These are phyloP conservation scores for Neonectria magnoliae DNA, from an alignment of 2,329 filamentous ascomycete species.

Conservation along the genomic window DNA sequence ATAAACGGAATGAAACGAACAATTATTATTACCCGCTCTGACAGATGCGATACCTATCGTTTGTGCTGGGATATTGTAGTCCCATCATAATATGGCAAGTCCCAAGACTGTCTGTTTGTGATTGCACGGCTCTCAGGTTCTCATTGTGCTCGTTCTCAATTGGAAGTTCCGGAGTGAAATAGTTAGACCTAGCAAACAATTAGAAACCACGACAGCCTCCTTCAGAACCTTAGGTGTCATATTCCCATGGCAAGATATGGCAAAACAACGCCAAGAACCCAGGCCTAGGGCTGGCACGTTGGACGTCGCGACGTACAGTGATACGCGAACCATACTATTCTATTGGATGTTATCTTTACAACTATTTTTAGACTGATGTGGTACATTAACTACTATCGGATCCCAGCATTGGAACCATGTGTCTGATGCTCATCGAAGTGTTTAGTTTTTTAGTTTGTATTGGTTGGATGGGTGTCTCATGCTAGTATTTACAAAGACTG, in stretches of 20 bases:
- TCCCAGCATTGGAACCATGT: background rate
- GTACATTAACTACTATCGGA: background rate
- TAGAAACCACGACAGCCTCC: background rate
- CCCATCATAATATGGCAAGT: too few species aligned
- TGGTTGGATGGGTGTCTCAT: background rate
- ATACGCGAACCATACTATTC: conserved; percentile 52
- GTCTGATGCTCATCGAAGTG: background rate
- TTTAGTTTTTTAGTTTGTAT: too few species aligned
- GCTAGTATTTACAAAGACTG: background rate
- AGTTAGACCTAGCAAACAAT: background rate
- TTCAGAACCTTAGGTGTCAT: conserved; percentile 42
- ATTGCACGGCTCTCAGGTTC: too few species aligned
- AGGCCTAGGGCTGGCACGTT: conserved; percentile 56
- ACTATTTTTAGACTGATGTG: conserved; percentile 38
- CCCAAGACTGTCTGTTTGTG: too few species aligned
- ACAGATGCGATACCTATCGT: background rate
- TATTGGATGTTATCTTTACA: conserved; percentile 46
- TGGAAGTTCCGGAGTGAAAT: too few species aligned
- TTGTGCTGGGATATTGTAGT: background rate
- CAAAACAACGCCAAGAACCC: conserved; percentile 46
- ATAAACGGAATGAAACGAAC: background rate
- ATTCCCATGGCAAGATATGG: conserved; percentile 55
- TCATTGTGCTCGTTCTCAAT: too few species aligned
- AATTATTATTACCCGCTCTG: background rate
- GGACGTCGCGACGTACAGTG: conserved; percentile 53